phyloP scores from a whole-genome alignment of 2,329 filamentous ascomycete species.

The Spiromastix sp. region DNA sequence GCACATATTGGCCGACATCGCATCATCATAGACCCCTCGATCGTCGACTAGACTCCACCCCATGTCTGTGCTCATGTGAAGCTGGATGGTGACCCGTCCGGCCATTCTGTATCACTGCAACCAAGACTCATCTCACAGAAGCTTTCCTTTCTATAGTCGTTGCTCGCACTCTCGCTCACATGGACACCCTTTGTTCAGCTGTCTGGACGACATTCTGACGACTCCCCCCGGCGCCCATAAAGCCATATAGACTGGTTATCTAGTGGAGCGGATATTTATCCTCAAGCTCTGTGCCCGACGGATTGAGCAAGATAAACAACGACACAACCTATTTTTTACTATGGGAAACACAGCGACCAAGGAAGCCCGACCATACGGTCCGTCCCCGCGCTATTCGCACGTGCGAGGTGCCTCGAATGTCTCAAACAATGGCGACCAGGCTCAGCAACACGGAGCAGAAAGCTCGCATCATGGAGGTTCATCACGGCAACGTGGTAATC shows the following conservation, averaged over 20 bases:
- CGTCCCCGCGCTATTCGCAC: conserved; percentile 7
- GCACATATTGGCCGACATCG: too few relatives aligned
- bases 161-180: conserved; percentile 16
- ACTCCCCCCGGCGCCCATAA: too few relatives aligned
- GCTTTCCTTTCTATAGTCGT: conserved; percentile 3
- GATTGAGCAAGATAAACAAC: too few relatives aligned
- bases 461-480: conserved; percentile 8
- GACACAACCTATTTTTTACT: background rate
- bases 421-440: conserved; percentile 1
- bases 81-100: too few relatives aligned
- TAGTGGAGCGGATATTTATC: too few relatives aligned
- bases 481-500: conserved; percentile 36
- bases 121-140: conserved; percentile 1
- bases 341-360: conserved; percentile 41
- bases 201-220: conserved; percentile 1
- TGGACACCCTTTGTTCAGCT: conserved; percentile 16
- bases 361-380: conserved; percentile 27
- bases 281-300: too few relatives aligned
- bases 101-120: conserved; percentile 1
- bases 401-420: conserved; percentile 4
- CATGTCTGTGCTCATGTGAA: too few relatives aligned
- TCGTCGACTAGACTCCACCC: too few relatives aligned
- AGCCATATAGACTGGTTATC: too few relatives aligned
- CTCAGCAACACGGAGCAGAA: conserved; percentile 4
- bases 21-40: too few relatives aligned